A percentile compares a stretch with the other conserved stretches of the same genome.
Evolutionary conservation across 23 red algal species (phyloP).

Genomic region (Pyropia yezoensis): DNA sequence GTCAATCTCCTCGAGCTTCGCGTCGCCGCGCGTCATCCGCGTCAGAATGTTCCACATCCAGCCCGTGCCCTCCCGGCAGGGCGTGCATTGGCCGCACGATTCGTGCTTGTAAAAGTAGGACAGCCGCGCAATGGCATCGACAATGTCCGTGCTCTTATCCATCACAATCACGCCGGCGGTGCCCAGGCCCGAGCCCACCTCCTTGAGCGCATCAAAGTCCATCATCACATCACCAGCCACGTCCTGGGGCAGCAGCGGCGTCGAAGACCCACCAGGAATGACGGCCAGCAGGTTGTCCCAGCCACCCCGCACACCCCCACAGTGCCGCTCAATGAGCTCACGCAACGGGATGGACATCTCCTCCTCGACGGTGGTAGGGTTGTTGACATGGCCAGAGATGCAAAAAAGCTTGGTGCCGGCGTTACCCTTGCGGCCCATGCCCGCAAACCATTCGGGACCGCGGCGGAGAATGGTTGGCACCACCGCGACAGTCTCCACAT

Average conservation of each 20-base stretch:
- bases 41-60: conserved; percentile 86
- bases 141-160: conserved; percentile 95
- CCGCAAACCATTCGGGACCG: conserved; percentile 88
- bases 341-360: conserved; percentile 95
- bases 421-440: conserved; percentile 87
- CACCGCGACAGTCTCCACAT: conserved; percentile 94
- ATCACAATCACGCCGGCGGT: conserved; percentile 98
- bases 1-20: conserved; percentile 91
- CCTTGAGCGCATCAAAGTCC: conserved; percentile 99
- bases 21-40: conserved; percentile 88
- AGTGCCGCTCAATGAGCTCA: conserved; percentile 87
- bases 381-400: conserved; percentile 95
- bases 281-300: conserved; percentile 98
- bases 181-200: conserved; percentile 80
- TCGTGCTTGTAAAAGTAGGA: conserved; percentile 99
- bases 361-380: conserved; percentile 89
- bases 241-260: conserved; percentile 71
- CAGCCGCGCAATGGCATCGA: conserved; percentile 80
- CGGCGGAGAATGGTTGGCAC: conserved; percentile 93
- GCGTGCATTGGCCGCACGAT: conserved; percentile 98
- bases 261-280: conserved; percentile 93
- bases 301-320: conserved; percentile 90
- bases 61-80: conserved; percentile 97
- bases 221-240: conserved; percentile 94
- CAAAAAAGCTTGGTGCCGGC: conserved; percentile 97